Base-by-base conservation (phyloP, 1,139 yeast species). In the Eremothecium cymbalariae region DNA sequence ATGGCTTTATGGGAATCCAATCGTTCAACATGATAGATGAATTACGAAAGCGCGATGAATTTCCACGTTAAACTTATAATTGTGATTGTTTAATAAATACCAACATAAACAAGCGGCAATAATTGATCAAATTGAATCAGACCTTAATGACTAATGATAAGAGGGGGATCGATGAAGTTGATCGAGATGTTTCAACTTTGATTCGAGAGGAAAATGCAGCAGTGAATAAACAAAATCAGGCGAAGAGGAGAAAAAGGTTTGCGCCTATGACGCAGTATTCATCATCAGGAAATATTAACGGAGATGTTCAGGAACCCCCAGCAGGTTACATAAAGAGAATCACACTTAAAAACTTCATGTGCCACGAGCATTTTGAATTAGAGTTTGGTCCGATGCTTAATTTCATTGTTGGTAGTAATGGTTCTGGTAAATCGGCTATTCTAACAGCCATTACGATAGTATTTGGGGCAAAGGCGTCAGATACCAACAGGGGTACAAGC, bases 401-500 rank as follows among this genome's bases (percentile, higher is more conserved):
- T 57, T 85, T 93, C 51, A 84, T 93, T 38, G 83, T 86, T 23
- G 99, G 99, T 8, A 72, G 83, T 44, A 93, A 93, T 51, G 99
- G 99, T 2, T 79, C 94, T 21, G 99, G 99, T 20, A 93, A 93
- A 53, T 78, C 93, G 57, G 95, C 98, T 1, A 71, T 93, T 19
- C 63, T 93, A 42, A 88, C 97, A 0, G 97, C 95, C 1, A 76
- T 93, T 5, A 77, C 93, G 2, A 80, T 86, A 8, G 94, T 95
- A 5, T 63, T 90, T 7, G 98, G 98, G n/a, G 95, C 95, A 1
- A 82, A 79, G 49, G 96, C 97, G 0, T 68, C 78, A n/a, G 86
- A 77, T 37, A 90, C 98, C 0, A 81, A 81, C 50, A 70, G 98
- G 55, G 97, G 94, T 4, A 65, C 74, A 7, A 72, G 77, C 6